These are phyloP conservation scores for Jatropha multifida DNA, from an alignment of 441 rosid genomes.

Conservation along the genomic window DNA sequence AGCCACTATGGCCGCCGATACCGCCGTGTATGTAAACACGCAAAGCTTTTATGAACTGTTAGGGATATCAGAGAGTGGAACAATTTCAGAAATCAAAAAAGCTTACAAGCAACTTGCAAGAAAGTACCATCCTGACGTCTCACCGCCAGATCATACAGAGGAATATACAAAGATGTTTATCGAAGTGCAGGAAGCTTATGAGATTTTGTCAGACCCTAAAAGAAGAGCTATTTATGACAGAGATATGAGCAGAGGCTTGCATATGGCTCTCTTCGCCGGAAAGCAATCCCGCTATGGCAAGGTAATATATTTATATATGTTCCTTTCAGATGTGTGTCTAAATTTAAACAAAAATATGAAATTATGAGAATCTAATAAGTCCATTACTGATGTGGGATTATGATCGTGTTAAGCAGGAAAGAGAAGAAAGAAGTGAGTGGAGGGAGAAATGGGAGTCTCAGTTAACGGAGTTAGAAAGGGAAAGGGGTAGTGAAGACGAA, in stretches of 20 bases:
- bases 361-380: too few relatives aligned
- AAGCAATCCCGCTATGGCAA: conserved; percentile 36
- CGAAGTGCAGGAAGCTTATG: conserved; percentile 84
- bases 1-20: conserved; percentile 16
- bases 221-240: conserved; percentile 60
- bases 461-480: conserved; percentile 62
- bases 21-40: not conserved
- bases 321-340: too few relatives aligned
- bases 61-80: conserved; percentile 62
- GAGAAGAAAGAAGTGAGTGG: conserved; percentile 45
- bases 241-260: conserved; percentile 50
- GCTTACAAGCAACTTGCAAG: conserved; percentile 83
- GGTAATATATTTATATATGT: too few relatives aligned
- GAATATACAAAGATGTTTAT: conserved; percentile 70
- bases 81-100: conserved; percentile 68
- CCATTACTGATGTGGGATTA: too few relatives aligned
- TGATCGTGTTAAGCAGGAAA: too few relatives aligned
- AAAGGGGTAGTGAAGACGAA: conserved; percentile 49
- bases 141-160: conserved; percentile 66
- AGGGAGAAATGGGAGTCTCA: conserved; percentile 63
- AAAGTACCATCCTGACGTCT: conserved; percentile 79
- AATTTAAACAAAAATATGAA: too few relatives aligned
- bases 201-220: conserved; percentile 76
- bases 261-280: conserved; percentile 59
- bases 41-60: conserved; percentile 66